Evolutionary conservation across 805 yeast genomes (phyloP), one percentile per base, ranked within the genome.

Genomic region (Phaffomyces thermotolerans): DNA sequence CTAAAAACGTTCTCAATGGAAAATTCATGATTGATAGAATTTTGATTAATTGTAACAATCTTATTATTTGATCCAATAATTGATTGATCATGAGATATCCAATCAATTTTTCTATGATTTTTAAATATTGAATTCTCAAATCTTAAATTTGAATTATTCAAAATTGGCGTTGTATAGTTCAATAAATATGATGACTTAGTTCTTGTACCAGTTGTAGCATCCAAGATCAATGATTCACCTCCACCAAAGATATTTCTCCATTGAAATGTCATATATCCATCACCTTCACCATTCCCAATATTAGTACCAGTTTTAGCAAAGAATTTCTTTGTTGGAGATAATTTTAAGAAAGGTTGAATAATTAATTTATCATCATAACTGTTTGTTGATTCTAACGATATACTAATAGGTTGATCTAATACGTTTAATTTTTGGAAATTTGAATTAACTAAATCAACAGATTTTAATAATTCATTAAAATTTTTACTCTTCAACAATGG

Each of bases 211-310:
- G 74, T 64, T 6, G 79, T 79, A 44, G 76, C 71, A 47, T 79
- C 79, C 14, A 79, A 47, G 14, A 73, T 65, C 14, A 84, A 52
- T 7, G 65, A 65, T 57, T 83, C 90, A 14, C 84, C 88, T n/a
- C 81, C 82, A 5, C 85, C 88, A 50, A 81, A 72, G 8, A 75
- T 65, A 55, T 82, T 82, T 36, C 72, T 62, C 46, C 71, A 67
- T 60, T 79, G 89, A 44, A 90, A 77, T 29, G 86, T 81, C 38
- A 88, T 72, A 57, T 90, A 89, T 1, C 97, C 98, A 58, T 86
- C 93, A 27, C 97, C 99, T 67, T 93, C 98, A 29, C 95, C 95
- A 58, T 93, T 91, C 2, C 98, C 98, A 8, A 93, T 77, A 62
- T 89, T 90, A 2, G 98, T 93, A 4, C 99, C 99, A 1, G 97